Conservation (phyloP, 139 green algal genomes). For the Micromonas pusilla region DNA sequence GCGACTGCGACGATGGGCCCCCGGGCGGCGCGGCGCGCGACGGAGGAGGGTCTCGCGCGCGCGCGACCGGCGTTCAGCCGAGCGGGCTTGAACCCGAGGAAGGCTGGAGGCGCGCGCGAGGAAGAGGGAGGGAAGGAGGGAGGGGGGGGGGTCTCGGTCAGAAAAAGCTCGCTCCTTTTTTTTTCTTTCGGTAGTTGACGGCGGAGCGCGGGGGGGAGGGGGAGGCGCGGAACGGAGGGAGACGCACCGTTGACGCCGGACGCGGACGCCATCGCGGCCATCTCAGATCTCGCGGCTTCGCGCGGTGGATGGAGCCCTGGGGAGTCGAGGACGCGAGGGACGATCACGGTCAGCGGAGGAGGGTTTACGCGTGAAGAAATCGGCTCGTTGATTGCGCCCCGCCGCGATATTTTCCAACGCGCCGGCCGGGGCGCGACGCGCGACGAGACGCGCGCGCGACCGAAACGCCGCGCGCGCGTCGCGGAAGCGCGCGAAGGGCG, state of each 20-base stretch:
- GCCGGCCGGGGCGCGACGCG: not conserved
- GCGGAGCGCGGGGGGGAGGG: too few relatives aligned
- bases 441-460: not conserved
- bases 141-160: not conserved
- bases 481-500: too few relatives aligned
- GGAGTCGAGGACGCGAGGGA: not conserved
- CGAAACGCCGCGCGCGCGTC: not conserved
- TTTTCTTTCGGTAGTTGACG: too few relatives aligned
- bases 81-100: not conserved
- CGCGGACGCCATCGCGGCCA: not conserved
- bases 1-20: conserved; percentile 45
- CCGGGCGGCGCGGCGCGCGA: conserved; percentile 8
- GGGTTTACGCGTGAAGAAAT: too few relatives aligned
- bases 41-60: not conserved
- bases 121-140: too few relatives aligned
- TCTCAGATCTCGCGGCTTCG: not conserved
- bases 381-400: not conserved
- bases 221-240: too few relatives aligned
- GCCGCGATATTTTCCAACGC: not conserved
- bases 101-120: not conserved
- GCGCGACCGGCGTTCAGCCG: not conserved
- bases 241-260: not conserved
- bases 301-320: not conserved
- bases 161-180: not conserved
- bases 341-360: not conserved